These are phyloP conservation scores for Pleurotus sapidus DNA, from an alignment of 768 basidiomycete species.

Conservation along the genomic window DNA sequence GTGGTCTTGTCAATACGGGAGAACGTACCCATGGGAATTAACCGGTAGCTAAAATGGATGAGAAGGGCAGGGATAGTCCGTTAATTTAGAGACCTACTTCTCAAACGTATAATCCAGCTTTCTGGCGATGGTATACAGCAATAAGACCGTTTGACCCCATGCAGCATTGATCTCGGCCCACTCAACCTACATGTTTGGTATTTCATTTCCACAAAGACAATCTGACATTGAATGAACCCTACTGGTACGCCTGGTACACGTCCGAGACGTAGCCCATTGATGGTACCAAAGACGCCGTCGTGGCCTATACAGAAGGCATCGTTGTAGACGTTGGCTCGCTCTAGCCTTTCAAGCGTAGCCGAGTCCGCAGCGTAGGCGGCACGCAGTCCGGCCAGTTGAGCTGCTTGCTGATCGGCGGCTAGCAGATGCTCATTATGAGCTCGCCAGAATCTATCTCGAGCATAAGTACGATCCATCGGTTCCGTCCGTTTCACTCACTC, in stretches of 20 bases:
- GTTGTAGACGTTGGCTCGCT: conserved; percentile 92
- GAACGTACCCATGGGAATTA: conserved; percentile 94
- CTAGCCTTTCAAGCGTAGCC: conserved; percentile 76
- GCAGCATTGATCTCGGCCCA: conserved; percentile 99
- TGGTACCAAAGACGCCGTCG: conserved; percentile 95
- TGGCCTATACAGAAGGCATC: conserved; percentile 96
- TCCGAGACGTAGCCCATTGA: conserved; percentile 91
- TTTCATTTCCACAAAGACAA: background rate
- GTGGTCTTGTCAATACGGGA: conserved; percentile 84
- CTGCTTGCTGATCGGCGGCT: conserved; percentile 59
- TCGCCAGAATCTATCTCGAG: conserved; percentile 71
- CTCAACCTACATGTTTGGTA: conserved; percentile 61
- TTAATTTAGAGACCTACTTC: conserved; percentile 47
- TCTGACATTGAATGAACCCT: conserved; percentile 20
- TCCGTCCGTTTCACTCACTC: conserved; percentile 48
- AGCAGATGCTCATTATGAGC: conserved; percentile 72
- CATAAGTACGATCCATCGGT: background rate
- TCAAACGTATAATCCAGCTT: conserved; percentile 90
- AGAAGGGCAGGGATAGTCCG: background rate
- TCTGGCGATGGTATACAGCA: conserved; percentile 86
- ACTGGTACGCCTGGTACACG: conserved; percentile 83
- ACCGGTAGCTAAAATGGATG: conserved; percentile 61
- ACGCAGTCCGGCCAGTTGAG: conserved; percentile 68
- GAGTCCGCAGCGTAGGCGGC: conserved; percentile 80
- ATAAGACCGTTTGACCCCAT: conserved; percentile 93